Conservation (phyloP, 352 stramenopile species). For the Globisporangium camurandrum region DNA sequence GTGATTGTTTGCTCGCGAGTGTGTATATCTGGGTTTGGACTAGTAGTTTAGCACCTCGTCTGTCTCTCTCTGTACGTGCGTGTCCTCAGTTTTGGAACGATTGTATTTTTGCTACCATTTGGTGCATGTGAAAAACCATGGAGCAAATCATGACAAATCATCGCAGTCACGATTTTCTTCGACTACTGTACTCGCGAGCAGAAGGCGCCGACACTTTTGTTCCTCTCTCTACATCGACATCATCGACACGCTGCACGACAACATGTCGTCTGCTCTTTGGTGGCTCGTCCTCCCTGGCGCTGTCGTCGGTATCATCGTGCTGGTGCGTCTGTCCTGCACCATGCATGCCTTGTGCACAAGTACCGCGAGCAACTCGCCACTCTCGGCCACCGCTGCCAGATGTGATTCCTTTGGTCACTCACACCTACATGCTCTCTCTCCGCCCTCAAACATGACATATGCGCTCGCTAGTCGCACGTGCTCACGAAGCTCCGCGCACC, state of each 20-base stretch:
- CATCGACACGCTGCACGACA: not conserved
- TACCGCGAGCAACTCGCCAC: too few species aligned
- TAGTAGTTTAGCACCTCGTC: too few species aligned
- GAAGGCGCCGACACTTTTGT: too few species aligned
- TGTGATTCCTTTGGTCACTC: not conserved
- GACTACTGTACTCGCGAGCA: too few species aligned
- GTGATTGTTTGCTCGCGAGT: too few species aligned
- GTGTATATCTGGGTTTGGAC: too few species aligned
- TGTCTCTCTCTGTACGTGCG: too few species aligned
- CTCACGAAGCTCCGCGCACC: constrained; percentile 52
- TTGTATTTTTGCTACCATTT: too few species aligned
- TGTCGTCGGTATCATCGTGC: constrained; percentile 37
- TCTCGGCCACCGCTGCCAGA: not conserved
- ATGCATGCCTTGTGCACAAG: not conserved
- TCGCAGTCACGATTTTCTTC: too few species aligned
- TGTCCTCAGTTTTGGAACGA: too few species aligned
- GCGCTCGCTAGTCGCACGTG: constrained; percentile 38
- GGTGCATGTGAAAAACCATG: too few species aligned
- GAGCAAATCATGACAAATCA: too few species aligned
- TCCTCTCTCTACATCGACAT: not conserved
- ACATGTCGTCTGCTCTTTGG: constrained; percentile 35
- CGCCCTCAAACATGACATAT: constrained; percentile 5
- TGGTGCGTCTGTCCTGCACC: constrained; percentile 32
- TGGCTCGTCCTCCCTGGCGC: constrained; percentile 34
- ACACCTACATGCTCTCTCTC: not conserved